Evolutionary conservation across 169 alveolate species (phyloP), one percentile per base, ranked within the genome.

Genomic region (Plasmodium gonderi): DNA sequence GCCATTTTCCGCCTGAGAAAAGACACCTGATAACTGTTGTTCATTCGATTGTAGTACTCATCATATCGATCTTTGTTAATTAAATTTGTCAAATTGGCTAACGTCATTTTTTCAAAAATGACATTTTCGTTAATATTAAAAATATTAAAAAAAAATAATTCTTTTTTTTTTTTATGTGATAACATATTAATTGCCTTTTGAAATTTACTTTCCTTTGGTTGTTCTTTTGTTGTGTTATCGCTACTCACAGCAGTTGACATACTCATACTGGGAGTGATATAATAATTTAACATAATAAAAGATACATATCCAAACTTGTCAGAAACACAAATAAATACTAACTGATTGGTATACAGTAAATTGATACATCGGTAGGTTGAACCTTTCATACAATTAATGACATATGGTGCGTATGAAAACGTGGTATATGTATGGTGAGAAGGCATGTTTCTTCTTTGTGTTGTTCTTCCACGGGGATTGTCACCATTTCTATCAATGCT

Each of bases 261-360:
- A 7, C 74, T 40, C 3, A 87, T 75, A 33, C 36, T 47, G 26
- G 93, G 93, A 14, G 93, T 87, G 3, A 87, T 9, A 44, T 38
- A 87, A 87, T 87, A 87, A 47, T 77, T 87, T 42, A 87, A 79
- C 47, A 76, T 29, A 33, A 87, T 38, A 79, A 87, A 87, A 40
- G 69, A 77, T 26, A 87, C 79, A 29, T 77, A 87, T 26, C 93
- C 93, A 23, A 36, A 74, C 49, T 76, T 87, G 12, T 68, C 80
- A 77, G 90, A 33, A 23, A 87, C 80, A 49, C 72, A 54, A 2
- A 87, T 44, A 29, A 87, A 12, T 44, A 87, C 72, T 8, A 87
- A 33, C 3, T 68, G 38, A 49, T 87, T 76, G 68, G 17, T 44
- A 33, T 77, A 77, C 3, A 87, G 78, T 65, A 87, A 23, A 36